Conservation (phyloP, 441 rosid species). For the Biscutella laevigata region DNA sequence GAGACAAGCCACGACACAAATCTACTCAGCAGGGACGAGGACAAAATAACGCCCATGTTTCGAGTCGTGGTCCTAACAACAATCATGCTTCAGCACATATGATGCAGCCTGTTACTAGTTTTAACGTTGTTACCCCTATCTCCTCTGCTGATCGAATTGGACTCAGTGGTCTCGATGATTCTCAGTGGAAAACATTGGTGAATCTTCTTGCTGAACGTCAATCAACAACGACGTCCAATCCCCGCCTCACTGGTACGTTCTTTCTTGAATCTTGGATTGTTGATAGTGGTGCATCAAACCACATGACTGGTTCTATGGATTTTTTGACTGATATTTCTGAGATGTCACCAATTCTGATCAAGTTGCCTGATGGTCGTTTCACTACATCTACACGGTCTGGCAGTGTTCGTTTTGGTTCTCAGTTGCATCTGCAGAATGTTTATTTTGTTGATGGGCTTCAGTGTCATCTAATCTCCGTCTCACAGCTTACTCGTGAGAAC, state of each 20-base stretch:
- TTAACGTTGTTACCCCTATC: no score
- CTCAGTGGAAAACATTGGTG: no score
- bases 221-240: no score
- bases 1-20: not conserved
- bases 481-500: not conserved
- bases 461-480: not conserved
- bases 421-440: not conserved
- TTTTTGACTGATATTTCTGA: not conserved
- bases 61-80: no score
- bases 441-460: not conserved
- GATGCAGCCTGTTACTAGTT: no score
- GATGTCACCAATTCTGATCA: not conserved
- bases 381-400: not conserved
- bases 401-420: not conserved
- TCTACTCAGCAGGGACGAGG: no score
- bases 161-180: no score
- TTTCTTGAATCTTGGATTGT: not conserved
- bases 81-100: no score
- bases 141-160: no score
- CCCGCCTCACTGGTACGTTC: not conserved
- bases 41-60: no score
- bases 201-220: no score
- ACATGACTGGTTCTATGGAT: not conserved
- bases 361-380: not conserved
- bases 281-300: not conserved